Percentiles rank a stretch among this genome's conserved stretches.
Conservation (phyloP, 805 yeast genomes). For the Kodamaea lidongshanica region DNA sequence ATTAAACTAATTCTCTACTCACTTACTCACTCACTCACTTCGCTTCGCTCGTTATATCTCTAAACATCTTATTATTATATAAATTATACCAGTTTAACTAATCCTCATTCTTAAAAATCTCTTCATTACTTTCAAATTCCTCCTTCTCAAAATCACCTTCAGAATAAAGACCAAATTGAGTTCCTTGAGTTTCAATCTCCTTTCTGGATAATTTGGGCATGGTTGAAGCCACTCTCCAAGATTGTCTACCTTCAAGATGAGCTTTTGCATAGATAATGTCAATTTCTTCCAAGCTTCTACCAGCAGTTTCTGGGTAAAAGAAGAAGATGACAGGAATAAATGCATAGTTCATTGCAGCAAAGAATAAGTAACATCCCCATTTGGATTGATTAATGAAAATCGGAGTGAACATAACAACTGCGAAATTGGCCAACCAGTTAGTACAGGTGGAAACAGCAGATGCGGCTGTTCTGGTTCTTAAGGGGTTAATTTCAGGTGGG, state of each 20-base stretch:
- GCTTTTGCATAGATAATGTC: constrained; percentile 62
- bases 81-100: no score
- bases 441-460: constrained; percentile 41
- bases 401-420: constrained; percentile 43
- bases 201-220: constrained; percentile 51
- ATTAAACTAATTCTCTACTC: no score
- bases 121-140: no score
- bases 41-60: no score
- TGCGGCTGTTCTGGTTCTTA: constrained; percentile 42
- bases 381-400: constrained; percentile 31
- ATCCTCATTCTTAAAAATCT: no score
- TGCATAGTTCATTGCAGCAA: constrained; percentile 32
- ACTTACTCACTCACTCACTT: no score
- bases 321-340: constrained; percentile 37
- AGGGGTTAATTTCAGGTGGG: constrained; percentile 43
- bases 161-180: constrained; percentile 49
- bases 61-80: no score
- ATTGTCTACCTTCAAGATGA: constrained; percentile 48
- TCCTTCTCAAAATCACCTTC: constrained; percentile 38
- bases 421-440: constrained; percentile 41
- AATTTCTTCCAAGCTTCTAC: constrained; percentile 40
- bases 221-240: constrained; percentile 58
- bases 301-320: constrained; percentile 43
- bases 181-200: constrained; percentile 58
- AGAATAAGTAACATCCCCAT: constrained; percentile 40